Base-by-base conservation (phyloP, 306 rosid genomes). In the Abrus precatorius region DNA sequence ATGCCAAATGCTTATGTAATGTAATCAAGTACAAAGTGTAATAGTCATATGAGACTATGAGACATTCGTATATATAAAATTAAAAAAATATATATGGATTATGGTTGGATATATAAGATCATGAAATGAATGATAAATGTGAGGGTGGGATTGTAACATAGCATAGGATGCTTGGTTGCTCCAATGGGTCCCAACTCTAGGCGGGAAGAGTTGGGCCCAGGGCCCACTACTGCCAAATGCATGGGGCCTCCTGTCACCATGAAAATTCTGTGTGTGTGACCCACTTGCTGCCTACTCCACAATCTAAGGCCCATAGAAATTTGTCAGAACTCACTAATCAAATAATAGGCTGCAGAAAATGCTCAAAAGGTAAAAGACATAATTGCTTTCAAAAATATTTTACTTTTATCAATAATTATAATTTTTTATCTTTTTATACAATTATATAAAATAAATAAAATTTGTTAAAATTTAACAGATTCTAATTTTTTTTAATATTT, bases 131-230 rank as follows among this genome's bases (percentile, higher is more conserved):
- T 32, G 49, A n/a, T 34, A 47, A 34, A 50, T 32, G n/a, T 13
- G 41, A 7, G 47, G 36, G 9, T 34, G 33, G 34, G 6, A 56
- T 48, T 13, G 14, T 32, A 66, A 12, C 33, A 67, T 13, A 54
- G 76, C 87, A 85, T 87, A 45, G 92, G 89, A 89, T 89, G 52
- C 87, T 84, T 20, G 81, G 70, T 44, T 62, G 53, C 67, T 38
- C 6, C 41, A 70, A n/a, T 69, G 83, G 69, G 86, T 73, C 81
- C 84, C 74, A 81, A 27, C 47, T 71, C 27, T 48, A 32, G 67
- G 1, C 40, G 4, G 4, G 45, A 62, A 69, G 56, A 75, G 78
- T 72, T 83, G 78, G 85, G 60, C 74, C 81, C 69, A 6, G 79
- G 91, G 84, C 84, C 91, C 87, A 74, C 84, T 41, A 5, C 84